These are phyloP conservation scores for Dactylella cylindrospora DNA, from an alignment of 2,329 filamentous ascomycete genomes.

Conservation along the genomic window DNA sequence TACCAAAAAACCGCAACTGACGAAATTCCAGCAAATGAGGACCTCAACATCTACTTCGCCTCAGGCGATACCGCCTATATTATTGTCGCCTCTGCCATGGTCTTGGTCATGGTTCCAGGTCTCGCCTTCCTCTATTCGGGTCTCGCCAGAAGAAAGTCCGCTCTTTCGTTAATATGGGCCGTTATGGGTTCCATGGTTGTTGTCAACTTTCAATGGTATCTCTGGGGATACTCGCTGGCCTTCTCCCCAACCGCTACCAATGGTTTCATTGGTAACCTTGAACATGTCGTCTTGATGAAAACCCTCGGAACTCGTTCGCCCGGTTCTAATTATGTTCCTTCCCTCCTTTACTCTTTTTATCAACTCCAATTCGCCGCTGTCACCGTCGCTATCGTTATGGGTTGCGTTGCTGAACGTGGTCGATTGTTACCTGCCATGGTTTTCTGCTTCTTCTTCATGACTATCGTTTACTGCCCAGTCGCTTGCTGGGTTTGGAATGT, in stretches of 20 bases:
- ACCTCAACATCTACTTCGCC: slow-evolving; percentile 91
- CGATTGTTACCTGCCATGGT: slow-evolving; percentile 91
- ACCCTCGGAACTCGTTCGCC: slow-evolving; percentile 81
- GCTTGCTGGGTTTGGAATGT: slow-evolving; percentile 96
- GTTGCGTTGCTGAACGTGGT: slow-evolving; percentile 89
- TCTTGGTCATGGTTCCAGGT: slow-evolving; percentile 93
- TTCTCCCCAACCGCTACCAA: slow-evolving; percentile 81
- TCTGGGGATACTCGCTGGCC: slow-evolving; percentile 96
- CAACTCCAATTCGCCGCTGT: slow-evolving; percentile 97
- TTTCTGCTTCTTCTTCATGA: slow-evolving; percentile 95
- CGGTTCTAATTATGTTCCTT: slow-evolving; percentile 83
- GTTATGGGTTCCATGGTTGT: slow-evolving; percentile 92
- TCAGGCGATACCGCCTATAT: slow-evolving; percentile 94
- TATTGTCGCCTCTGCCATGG: slow-evolving; percentile 84
- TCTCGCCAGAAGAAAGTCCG: slow-evolving; percentile 94
- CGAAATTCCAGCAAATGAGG: slow-evolving; percentile 66
- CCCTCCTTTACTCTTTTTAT: slow-evolving; percentile 91
- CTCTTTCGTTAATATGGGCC: slow-evolving; percentile 94
- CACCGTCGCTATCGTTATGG: slow-evolving; percentile 86
- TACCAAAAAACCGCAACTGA: slow-evolving; percentile 6
- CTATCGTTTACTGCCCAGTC: slow-evolving; percentile 93
- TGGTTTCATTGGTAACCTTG: slow-evolving; percentile 87
- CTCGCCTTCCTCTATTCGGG: slow-evolving; percentile 98
- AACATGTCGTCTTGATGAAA: slow-evolving; percentile 84
- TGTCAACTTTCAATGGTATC: slow-evolving; percentile 97